Evolutionary conservation across 352 stramenopile genomes (phyloP).

Genomic region (Phytopythium ostracodes): DNA sequence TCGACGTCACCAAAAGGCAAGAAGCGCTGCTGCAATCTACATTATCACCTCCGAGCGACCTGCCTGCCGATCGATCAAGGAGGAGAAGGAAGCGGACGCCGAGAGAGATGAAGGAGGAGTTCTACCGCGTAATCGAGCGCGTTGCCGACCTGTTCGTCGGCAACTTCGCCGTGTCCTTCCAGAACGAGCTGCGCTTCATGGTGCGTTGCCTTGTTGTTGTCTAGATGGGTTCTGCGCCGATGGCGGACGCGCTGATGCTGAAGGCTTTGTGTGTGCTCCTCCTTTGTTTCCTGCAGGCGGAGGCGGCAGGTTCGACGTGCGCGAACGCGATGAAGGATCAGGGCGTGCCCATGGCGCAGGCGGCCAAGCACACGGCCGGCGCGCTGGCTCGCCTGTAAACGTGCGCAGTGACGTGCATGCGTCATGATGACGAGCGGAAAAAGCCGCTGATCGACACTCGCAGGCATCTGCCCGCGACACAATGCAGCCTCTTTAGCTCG

Average conservation of each 20-base stretch:
- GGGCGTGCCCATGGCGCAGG: slow-evolving; percentile 70
- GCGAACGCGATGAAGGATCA: slow-evolving; percentile 60
- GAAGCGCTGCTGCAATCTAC: no score
- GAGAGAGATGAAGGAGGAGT: slow-evolving; percentile 71
- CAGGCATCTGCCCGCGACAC: background rate
- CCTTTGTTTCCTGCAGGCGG: slow-evolving; percentile 29
- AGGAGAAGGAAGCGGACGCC: no score
- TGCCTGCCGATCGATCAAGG: no score
- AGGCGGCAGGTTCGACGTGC: slow-evolving; percentile 57
- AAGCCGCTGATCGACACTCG: background rate
- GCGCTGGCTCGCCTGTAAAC: slow-evolving; percentile 54
- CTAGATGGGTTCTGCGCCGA: no score
- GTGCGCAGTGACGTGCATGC: background rate
- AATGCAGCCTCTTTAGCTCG: background rate
- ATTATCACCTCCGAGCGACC: no score
- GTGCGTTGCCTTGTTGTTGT: slow-evolving; percentile 17
- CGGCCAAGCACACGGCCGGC: slow-evolving; percentile 64
- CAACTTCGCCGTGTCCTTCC: slow-evolving; percentile 80
- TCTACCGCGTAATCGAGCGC: slow-evolving; percentile 52
- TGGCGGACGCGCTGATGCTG: background rate
- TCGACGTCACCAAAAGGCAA: background rate
- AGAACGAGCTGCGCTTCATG: slow-evolving; percentile 88
- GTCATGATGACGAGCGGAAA: background rate
- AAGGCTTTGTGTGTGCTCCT: slow-evolving; percentile 5
- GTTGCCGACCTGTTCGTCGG: slow-evolving; percentile 73